Conservation (phyloP, 2,329 filamentous ascomycete genomes). For the Cercospora janseana region DNA sequence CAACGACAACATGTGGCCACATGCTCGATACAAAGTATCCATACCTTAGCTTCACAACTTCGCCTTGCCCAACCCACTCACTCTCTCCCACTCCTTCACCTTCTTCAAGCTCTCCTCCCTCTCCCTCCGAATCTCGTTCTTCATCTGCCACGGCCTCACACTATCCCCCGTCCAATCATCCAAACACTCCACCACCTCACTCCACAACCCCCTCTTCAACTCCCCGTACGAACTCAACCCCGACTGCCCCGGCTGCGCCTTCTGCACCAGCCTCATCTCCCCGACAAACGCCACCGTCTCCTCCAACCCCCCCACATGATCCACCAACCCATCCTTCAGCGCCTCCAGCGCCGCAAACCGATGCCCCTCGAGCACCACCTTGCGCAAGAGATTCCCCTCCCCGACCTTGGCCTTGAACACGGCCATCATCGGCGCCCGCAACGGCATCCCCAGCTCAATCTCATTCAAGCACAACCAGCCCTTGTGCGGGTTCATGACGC, state of each 20-base stretch:
- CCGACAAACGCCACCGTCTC: constrained; percentile 61
- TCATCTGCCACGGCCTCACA: constrained; percentile 50
- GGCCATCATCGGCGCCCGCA: constrained; percentile 69
- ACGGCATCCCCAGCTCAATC: constrained; percentile 73
- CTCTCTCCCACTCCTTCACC: constrained; percentile 31
- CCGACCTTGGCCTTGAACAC: constrained; percentile 70
- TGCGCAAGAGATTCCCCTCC: constrained; percentile 54
- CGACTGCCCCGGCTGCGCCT: constrained; percentile 45
- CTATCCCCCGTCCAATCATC: constrained; percentile 50
- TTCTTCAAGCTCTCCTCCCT: constrained; percentile 22
- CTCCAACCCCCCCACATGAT: constrained; percentile 63
- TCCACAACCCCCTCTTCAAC: constrained; percentile 75
- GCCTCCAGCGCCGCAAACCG: constrained; percentile 65
- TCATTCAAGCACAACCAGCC: constrained; percentile 83
- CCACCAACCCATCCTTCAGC: constrained; percentile 65
- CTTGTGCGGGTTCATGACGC: constrained; percentile 66
- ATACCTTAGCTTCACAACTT: no score
- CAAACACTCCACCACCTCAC: constrained; percentile 61
- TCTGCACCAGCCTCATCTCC: constrained; percentile 59
- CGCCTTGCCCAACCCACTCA: constrained; percentile 22
- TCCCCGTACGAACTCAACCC: constrained; percentile 66
- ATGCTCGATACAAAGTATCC: no score
- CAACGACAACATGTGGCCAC: no score
- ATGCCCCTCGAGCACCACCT: constrained; percentile 69
- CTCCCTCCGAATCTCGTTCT: constrained; percentile 42